These are phyloP conservation scores for Aspergillus wentii DNA, from an alignment of 495 filamentous ascomycete species.

Conservation along the genomic window DNA sequence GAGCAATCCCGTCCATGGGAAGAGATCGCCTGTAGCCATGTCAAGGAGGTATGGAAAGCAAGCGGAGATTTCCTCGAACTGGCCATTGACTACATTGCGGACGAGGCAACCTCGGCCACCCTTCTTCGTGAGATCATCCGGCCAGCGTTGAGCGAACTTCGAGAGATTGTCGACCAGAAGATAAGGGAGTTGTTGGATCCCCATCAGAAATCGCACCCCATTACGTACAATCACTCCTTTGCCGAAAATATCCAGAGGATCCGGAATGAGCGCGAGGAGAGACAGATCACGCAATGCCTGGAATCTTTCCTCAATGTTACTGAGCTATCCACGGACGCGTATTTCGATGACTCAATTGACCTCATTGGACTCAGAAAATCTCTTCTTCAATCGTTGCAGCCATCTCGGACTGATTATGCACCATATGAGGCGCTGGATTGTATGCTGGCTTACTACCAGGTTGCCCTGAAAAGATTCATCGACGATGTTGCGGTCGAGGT, in stretches of 20 bases:
- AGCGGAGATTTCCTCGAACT: constrained; percentile 30
- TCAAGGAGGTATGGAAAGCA: constrained; percentile 27
- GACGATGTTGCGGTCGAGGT: constrained; percentile 54
- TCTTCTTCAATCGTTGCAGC: constrained; percentile 8
- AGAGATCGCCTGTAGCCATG: constrained; percentile 28
- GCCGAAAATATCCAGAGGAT: constrained; percentile 43
- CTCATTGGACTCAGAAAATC: constrained; percentile 10
- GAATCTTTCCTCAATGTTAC: constrained; percentile 12
- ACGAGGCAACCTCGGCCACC: constrained; percentile 28
- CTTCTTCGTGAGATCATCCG: constrained; percentile 35
- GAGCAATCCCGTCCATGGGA: constrained; percentile 46
- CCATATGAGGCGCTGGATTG: constrained; percentile 21
- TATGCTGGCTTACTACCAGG: constrained; percentile 39
- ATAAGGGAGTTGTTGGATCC: constrained; percentile 14
- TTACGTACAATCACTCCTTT: constrained; percentile 56
- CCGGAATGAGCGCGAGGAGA: constrained; percentile 18
- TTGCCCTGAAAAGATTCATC: constrained; percentile 57
- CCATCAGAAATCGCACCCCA: constrained; percentile 24
- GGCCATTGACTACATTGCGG: constrained; percentile 25
- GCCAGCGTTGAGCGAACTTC: constrained; percentile 24
- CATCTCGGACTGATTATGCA: constrained; percentile 21
- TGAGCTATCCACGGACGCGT: constrained; percentile 5
- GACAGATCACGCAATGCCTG: constrained; percentile 12
- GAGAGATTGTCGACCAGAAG: constrained; percentile 17
- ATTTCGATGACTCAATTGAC: constrained; percentile 3